phyloP scores from a whole-genome alignment of 129 eudicot genomes.

The Helianthus tuberosus region DNA sequence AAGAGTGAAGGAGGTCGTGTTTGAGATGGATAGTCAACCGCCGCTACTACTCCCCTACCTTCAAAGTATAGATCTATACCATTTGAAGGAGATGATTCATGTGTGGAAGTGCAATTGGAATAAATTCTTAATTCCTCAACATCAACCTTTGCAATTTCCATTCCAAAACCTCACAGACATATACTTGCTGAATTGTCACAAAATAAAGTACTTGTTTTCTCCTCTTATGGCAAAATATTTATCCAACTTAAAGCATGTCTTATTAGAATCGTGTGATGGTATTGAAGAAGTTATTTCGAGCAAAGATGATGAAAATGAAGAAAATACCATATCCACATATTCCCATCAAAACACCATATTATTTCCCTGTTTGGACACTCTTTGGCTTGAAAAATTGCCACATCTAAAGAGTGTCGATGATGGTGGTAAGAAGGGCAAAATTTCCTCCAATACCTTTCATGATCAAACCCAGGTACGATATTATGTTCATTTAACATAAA shows the following conservation, averaged over 20 bases:
- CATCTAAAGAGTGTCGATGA: neutral
- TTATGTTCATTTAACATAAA: too few relatives aligned
- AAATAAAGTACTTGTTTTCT: constrained; percentile 22
- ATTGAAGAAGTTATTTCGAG: constrained; percentile 20
- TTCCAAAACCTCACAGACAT: constrained; percentile 4
- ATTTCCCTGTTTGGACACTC: neutral
- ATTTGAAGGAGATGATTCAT: too few relatives aligned
- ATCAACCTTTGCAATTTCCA: neutral
- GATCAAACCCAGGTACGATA: neutral
- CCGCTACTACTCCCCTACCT: too few relatives aligned
- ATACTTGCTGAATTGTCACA: rapidly evolving
- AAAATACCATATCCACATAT: neutral
- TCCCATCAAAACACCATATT: neutral
- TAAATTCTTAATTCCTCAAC: constrained; percentile 3
- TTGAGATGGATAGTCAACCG: constrained; percentile 22
- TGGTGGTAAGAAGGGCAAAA: neutral
- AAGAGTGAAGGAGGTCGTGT: constrained; percentile 2
- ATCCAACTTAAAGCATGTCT: neutral
- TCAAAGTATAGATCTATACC: too few relatives aligned
- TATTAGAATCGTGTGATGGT: neutral
- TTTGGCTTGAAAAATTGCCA: neutral
- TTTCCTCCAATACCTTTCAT: neutral
- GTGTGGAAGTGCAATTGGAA: too few relatives aligned
- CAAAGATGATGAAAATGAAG: constrained; percentile 16
- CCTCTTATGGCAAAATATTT: constrained; percentile 18